phyloP scores from a whole-genome alignment of 805 yeast species.

The Myxozyma sirexii region DNA sequence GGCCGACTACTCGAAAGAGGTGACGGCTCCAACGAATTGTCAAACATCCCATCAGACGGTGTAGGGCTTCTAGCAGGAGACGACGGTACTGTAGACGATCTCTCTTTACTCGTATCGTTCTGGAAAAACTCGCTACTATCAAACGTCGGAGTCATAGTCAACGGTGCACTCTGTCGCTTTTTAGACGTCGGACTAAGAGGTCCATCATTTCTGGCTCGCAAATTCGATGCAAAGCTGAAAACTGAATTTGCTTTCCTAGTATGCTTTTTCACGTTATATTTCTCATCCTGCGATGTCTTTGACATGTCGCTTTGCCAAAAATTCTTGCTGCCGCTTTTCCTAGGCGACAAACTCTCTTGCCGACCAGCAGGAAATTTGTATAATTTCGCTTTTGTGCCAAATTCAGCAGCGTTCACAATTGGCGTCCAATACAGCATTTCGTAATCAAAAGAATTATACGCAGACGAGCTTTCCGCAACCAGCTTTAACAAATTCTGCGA shows the following conservation, averaged over 20 bases:
- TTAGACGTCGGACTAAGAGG: not conserved
- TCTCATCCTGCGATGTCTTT: not conserved
- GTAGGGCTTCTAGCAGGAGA: not conserved
- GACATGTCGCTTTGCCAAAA: not conserved
- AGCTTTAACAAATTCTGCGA: not conserved
- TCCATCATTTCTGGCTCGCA: not conserved
- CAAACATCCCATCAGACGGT: not conserved
- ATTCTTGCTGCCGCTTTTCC: not conserved
- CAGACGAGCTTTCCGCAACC: constrained; percentile 16
- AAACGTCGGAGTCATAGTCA: not conserved
- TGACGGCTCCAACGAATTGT: not conserved
- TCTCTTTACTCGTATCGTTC: not conserved
- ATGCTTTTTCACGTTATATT: not conserved
- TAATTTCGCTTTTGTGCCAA: not conserved
- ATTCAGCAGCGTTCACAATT: constrained; percentile 6
- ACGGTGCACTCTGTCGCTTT: constrained; percentile 11
- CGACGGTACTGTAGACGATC: not conserved
- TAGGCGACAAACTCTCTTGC: not conserved
- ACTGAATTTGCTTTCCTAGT: constrained; percentile 12
- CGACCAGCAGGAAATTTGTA: not conserved
- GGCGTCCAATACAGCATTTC: constrained; percentile 7
- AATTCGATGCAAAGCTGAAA: constrained; percentile 4
- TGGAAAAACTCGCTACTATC: not conserved
- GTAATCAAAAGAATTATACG: constrained; percentile 3
- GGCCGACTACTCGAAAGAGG: not conserved